phyloP scores from a whole-genome alignment of 2,329 filamentous ascomycete genomes.

The Xylogone sp. region DNA sequence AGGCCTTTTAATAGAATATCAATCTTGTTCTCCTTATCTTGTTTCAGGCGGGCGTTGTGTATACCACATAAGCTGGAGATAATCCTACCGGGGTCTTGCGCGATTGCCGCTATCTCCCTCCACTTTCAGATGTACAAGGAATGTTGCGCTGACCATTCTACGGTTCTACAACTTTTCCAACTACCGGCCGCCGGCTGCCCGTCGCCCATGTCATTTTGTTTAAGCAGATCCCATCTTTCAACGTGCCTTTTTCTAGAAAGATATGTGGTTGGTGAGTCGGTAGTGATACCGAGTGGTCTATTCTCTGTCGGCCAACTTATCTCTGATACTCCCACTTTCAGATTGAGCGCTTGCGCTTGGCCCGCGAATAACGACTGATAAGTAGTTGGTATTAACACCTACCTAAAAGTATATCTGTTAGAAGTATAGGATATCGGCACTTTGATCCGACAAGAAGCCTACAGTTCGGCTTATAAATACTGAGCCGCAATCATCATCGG shows the following conservation, averaged over 20 bases:
- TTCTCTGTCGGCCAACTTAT: background rate
- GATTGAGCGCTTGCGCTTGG: background rate
- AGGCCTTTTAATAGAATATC: too few species aligned
- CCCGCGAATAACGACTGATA: background rate
- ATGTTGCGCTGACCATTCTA: background rate
- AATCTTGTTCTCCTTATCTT: too few species aligned
- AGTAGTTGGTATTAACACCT: background rate
- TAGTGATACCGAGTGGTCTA: background rate
- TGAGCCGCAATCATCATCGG: background rate
- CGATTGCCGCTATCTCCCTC: background rate
- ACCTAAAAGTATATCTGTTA: background rate
- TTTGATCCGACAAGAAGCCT: background rate
- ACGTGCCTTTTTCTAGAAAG: too few species aligned
- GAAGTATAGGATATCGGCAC: background rate
- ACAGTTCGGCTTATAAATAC: background rate
- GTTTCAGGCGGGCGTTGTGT: too few species aligned
- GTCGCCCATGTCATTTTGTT: background rate
- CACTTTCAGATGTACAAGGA: background rate
- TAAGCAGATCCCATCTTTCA: too few species aligned
- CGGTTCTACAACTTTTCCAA: background rate
- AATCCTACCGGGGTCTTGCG: too few species aligned
- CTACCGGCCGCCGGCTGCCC: background rate
- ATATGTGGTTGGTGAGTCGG: background rate
- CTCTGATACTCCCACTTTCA: background rate
- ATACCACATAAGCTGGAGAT: too few species aligned